Base-by-base conservation (phyloP, 2,329 filamentous ascomycete genomes). In the Daldinia sp. region DNA sequence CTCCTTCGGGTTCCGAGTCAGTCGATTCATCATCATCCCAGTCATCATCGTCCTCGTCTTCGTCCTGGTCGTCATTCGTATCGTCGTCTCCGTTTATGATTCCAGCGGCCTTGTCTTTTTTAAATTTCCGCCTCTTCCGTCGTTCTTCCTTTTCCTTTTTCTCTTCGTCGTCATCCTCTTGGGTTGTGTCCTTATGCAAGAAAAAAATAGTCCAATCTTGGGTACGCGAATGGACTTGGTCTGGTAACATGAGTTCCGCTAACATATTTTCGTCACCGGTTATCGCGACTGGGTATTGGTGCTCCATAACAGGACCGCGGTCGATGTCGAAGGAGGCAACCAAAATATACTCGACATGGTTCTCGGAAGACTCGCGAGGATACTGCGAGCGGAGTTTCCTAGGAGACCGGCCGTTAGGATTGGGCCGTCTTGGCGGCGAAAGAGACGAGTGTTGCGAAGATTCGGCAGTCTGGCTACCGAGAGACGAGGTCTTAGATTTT, bases 181-280 rank as follows among this genome's bases (percentile, higher is more conserved):
- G 88, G 63, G 88, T 94, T 3, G 90, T 92, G 76, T 99, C 95
- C 77, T 98, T 98, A 80, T 99, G 95, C 58, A 99, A 77, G 76
- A 99, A 99, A 81, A 99, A 99, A 57, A 98, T 97, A 39, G 95
- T 99, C 95, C 95, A 99, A 77, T 99, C 95, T 78, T 98, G 94
- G 73, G 91, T 94, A 35, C 95, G 87, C 64, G 95, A 88, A 79
- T 99, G 95, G 19, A 94, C 93, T 78, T 98, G 94, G 77, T 99
- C 95, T 0, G 95, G 95, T 76, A 99, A 81, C 95, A 99, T 99
- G 73, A 99, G 86, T 81, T 99, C 95, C 5, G 95, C 95, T 74
- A 99, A 80, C 94, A 98, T 98, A 73, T 96, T 91, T 80, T 99
- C 95, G 75, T 99, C 94, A 29, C 95, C 94, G 51, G 93, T 97